phyloP scores from a whole-genome alignment of 1,284 basidiomycete species.

The Mycena sp. region DNA sequence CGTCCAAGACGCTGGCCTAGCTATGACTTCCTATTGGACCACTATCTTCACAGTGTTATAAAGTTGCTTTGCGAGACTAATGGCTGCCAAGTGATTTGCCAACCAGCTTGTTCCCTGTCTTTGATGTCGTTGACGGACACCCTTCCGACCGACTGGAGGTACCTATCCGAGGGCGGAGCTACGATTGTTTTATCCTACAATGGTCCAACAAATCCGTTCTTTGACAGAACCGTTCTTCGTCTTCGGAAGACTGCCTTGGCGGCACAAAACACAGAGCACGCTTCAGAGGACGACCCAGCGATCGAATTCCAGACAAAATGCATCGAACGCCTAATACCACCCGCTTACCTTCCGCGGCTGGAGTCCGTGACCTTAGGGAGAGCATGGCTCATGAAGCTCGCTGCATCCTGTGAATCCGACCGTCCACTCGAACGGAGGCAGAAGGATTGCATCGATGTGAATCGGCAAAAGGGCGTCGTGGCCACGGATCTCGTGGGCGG shows the following conservation, averaged over 20 bases:
- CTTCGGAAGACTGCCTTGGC: conserved; percentile 65
- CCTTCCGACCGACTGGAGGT: conserved; percentile 75
- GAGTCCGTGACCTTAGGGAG: conserved; percentile 60
- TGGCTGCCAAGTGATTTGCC: no score
- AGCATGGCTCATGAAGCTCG: conserved; percentile 71
- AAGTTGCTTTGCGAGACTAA: no score
- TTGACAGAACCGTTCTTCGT: conserved; percentile 76
- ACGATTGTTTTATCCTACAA: conserved; percentile 87
- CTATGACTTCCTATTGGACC: no score
- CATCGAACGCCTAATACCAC: conserved; percentile 68
- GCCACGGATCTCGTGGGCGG: conserved; percentile 79
- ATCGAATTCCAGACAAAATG: conserved; percentile 72
- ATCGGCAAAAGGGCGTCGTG: conserved; percentile 61
- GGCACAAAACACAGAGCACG: conserved; percentile 14
- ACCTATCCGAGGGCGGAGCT: conserved; percentile 90
- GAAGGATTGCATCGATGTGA: conserved; percentile 67
- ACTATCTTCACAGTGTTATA: no score
- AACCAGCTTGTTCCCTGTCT: no score
- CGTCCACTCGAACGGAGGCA: conserved; percentile 65
- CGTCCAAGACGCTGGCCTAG: no score
- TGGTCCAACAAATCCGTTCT: conserved; percentile 59
- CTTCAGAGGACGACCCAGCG: conserved; percentile 59
- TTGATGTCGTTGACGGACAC: conserved; percentile 55
- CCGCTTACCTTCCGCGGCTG: conserved; percentile 64
- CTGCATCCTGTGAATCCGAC: conserved; percentile 51